Percentiles rank a stretch among this genome's conserved stretches.
Evolutionary conservation across 106 monocot species (phyloP).

Genomic region (Dendrobium officinale): DNA sequence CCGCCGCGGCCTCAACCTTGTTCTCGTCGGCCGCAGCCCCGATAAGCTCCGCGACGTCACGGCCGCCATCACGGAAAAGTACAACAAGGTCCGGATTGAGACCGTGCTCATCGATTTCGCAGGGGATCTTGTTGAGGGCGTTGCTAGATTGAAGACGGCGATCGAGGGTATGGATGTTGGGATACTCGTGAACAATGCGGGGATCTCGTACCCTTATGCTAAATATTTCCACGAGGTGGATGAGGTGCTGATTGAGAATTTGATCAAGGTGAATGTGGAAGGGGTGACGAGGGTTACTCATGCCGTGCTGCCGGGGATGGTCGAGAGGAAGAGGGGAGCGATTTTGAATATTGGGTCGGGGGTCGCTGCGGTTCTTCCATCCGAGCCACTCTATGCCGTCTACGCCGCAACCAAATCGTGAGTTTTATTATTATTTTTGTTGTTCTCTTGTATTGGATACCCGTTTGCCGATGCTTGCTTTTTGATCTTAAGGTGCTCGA

Average conservation of each 20-base stretch:
- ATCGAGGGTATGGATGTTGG: conserved; percentile 72
- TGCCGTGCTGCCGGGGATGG: conserved; percentile 74
- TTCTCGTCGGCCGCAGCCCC: conserved; percentile 80
- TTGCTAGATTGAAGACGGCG: conserved; percentile 32
- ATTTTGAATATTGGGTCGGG: conserved; percentile 90
- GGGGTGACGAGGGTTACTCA: conserved; percentile 79
- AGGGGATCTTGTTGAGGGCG: conserved; percentile 46
- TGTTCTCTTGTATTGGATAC: neutral
- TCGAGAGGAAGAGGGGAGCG: conserved; percentile 70
- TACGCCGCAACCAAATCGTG: conserved; percentile 94
- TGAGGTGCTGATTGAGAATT: conserved; percentile 49
- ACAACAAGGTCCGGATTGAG: conserved; percentile 20
- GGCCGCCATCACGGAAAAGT: conserved; percentile 28
- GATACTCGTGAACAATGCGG: conserved; percentile 79
- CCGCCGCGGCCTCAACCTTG: conserved; percentile 49
- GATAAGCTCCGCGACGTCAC: conserved; percentile 51
- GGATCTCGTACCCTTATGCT: conserved; percentile 85
- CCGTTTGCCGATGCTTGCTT: neutral
- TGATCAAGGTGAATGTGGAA: conserved; percentile 91
- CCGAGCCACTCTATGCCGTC: conserved; percentile 80
- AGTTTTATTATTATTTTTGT: conserved; percentile 12
- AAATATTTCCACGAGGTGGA: conserved; percentile 91
- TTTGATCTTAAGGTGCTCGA: neutral
- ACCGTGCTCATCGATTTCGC: conserved; percentile 67
- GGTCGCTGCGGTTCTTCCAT: conserved; percentile 65